Evolutionary conservation across 805 yeast genomes (phyloP), one percentile per base, ranked within the genome.

Genomic region (Ogataea populi-albae): DNA sequence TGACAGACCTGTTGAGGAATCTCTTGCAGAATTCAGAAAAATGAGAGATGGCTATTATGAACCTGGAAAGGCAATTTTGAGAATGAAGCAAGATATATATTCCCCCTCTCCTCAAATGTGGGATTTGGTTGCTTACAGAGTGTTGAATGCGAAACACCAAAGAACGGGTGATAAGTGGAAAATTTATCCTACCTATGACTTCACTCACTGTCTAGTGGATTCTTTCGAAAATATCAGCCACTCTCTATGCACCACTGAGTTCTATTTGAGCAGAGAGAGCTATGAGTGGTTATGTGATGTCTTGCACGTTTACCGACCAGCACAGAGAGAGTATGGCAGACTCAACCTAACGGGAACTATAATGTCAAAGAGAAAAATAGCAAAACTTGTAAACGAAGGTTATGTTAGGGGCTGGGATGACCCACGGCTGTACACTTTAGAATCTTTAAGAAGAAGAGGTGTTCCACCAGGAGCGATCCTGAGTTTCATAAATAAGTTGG

Each of bases 91-190:
- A 71, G 96, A 93, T 55, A 68, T 93, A 45, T 58, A 63, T 6
- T 84, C 93, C 12, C 95, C 96, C 45, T 85, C 86, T 46, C 99
- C 99, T 12, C 98, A 93, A 68, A 93, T 93, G 98, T 93, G 99
- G 99, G 99, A 93, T 65, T 73, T 93, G 47, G 93, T 93, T 44
- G 98, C 98, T 9, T 93, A 93, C 67, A 78, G 99, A 61, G 96
- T 93, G 3, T 71, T 93, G 52, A 75, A 91, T 51, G 88, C 95
- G 10, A 77, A 88, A 22, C 98, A 93, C 65, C 95, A 91, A 65
- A 81, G 98, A 66, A 93, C 98, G 9, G 99, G 98, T 38, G 82
- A 78, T 57, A 86, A 86, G 64, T 93, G 99, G 99, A 86, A 84
- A 65, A 91, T 93, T 43, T 93, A 93, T 57, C 99, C 99, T 49